Base-by-base conservation (phyloP, 1,284 basidiomycete species). In the Anthracocystis panici-leucophaei region DNA sequence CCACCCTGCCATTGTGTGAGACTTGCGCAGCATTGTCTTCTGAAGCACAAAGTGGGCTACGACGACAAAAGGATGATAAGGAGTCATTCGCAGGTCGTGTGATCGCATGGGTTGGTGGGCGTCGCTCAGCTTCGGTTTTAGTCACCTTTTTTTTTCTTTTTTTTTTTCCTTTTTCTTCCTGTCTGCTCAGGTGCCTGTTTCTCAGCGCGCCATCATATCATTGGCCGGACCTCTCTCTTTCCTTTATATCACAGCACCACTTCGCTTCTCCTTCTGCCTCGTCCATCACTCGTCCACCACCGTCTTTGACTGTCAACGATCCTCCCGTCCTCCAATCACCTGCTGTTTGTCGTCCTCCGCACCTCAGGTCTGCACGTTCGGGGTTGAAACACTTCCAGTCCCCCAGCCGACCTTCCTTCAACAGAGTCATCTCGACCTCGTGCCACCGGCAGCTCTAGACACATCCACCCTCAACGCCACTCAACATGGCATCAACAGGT, bases 401-500 rank as follows among this genome's bases (percentile, higher is more conserved):
- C 35, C 35, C 35, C 35, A 16, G 3, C 14, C 12, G 12, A 16
- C 35, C 35, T 21, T 21, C 31, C 18, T 50, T 10, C 31, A 29
- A 21, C 49, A 29, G 16, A 3, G 35, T 18, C 21, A 25, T 5
- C 12, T 21, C 31, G 6, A 21, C 40, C 20, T 20, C 23, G 12
- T 5, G 10, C 42, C 20, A 21, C 27, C 33, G 35, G n/a, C 55
- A 49, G 8, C 48, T n/a, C 7, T 18, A 20, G n/a, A 18, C 31
- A 7, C 25, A 18, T 27, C 41, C 16, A 12, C 25, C 35, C 11
- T 38, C 35, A 38, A 38, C 35, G 35, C 35, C 35, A 38, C 35
- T 16, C 20, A 69, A 29, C 18, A 73, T 73, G 70, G 57, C 70
- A 3, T 73, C 70, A 7, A 73, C 70, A 40, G 70, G 65, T 45